A percentile compares a stretch with the other conserved stretches of the same genome.
Evolutionary conservation across 2,329 filamentous ascomycete genomes (phyloP).

Genomic region (Zalaria obscura): DNA sequence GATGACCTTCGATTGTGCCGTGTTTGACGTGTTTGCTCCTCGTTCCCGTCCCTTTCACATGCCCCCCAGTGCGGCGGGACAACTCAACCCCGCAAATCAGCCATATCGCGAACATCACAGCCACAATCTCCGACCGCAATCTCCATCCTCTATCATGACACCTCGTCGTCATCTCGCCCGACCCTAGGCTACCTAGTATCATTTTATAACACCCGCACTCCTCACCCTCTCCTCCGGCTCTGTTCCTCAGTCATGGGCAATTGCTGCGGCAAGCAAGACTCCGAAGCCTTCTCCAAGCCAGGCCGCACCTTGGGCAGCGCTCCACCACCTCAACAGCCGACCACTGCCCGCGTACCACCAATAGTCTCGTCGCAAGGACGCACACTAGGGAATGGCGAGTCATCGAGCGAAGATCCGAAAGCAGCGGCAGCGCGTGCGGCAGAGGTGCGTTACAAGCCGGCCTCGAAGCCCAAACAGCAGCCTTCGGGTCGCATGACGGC

Average conservation of each 20-base stretch:
- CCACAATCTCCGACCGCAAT: background rate
- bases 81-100: background rate
- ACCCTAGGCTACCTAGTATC: background rate
- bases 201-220: background rate
- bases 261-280: slow-evolving; percentile 58
- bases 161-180: background rate
- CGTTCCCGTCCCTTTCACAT: too few relatives aligned
- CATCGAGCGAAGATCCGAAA: slow-evolving; percentile 43
- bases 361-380: slow-evolving; percentile 30
- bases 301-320: slow-evolving; percentile 57
- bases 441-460: slow-evolving; percentile 50
- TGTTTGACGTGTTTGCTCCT: too few relatives aligned
- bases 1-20: background rate
- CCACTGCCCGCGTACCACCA: slow-evolving; percentile 6
- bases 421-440: slow-evolving; percentile 67
- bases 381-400: slow-evolving; percentile 42
- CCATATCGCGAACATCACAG: background rate
- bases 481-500: slow-evolving; percentile 5
- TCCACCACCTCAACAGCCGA: slow-evolving; percentile 32
- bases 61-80: background rate
- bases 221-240: background rate
- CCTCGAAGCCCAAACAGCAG: background rate
- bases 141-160: background rate
- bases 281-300: slow-evolving; percentile 55
- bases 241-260: slow-evolving; percentile 58